phyloP scores from a whole-genome alignment of 495 filamentous ascomycete genomes.

The Cudoniella acicularis region DNA sequence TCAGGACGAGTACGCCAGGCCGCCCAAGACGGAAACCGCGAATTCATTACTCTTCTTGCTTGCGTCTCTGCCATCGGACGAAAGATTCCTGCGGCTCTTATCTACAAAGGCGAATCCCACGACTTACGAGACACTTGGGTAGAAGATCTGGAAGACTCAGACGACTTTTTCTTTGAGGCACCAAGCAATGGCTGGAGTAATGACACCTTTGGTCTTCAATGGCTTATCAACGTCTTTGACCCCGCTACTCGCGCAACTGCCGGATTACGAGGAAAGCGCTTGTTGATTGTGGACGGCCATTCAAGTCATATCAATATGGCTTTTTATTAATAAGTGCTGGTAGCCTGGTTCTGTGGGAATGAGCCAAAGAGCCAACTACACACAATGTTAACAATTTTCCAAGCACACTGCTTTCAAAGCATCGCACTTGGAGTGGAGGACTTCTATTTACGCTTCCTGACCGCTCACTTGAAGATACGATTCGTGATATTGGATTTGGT shows the following conservation, averaged over 20 bases:
- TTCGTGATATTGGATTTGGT: no score
- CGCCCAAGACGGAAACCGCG: conserved; percentile 1
- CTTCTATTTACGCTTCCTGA: conserved; percentile 3
- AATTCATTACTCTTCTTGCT: conserved; percentile 9
- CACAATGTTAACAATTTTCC: not conserved
- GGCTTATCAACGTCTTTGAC: conserved; percentile 8
- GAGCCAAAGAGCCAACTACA: no score
- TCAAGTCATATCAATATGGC: conserved; percentile 3
- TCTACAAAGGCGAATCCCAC: not conserved
- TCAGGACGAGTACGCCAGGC: not conserved
- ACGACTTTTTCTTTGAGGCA: not conserved
- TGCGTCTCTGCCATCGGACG: conserved; percentile 1
- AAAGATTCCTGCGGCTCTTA: not conserved
- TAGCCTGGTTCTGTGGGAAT: no score
- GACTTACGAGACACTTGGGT: conserved; percentile 6
- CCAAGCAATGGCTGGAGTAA: not conserved
- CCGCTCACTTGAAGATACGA: no score
- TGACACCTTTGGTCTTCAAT: conserved; percentile 1
- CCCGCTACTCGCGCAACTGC: not conserved
- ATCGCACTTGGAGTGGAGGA: not conserved
- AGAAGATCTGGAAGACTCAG: not conserved
- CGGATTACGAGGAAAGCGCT: not conserved
- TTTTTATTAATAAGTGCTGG: not conserved
- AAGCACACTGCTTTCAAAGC: not conserved
- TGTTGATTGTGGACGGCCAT: conserved; percentile 2